Base-by-base conservation (phyloP, 805 yeast species). In the Nakazawaea wickerhamii region DNA sequence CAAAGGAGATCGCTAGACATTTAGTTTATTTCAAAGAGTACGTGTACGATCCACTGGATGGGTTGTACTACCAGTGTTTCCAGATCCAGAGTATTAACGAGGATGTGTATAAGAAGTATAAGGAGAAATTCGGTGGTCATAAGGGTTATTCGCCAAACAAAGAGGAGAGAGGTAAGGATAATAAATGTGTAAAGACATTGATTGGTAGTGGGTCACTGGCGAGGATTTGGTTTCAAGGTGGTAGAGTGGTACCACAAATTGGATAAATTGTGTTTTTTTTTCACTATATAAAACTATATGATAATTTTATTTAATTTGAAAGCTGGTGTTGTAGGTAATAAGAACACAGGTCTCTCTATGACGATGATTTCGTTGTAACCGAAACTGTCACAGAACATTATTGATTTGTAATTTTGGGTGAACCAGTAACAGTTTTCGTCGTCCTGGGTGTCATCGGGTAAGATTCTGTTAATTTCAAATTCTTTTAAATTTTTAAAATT, bases 371-470 rank as follows among this genome's bases (percentile, higher is more conserved):
- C 90, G 14, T 70, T 62, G 15, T 56, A 59, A 44, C 73, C 69
- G 47, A 87, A 66, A 20, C 65, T 60, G 19, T 70, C 82, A 10
- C 79, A 89, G 48, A 65, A 73, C 45, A 90, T 63, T 27, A 89
- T 63, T 15, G 91, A 84, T 52, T 80, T 76, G 60, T 85, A 90
- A 54, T 85, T 85, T 37, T 74, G 73, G 4, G 91, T 81, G 45
- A 84, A 61, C 81, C 90, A 88, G 60, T 81, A 89, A 17, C 84
- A 73, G 39, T 65, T 69, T 26, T 55, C 55, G 17, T 52, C 54
- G 25, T 54, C 60, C 25, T 36, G 44, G 15, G 35, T 35, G 14
- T 44, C 40, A 33, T 47, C 57, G 21, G 35, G 37, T 25, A 46
- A 47, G 20, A 41, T 11, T 35, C 43, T 41, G 38, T 23, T 30